Conservation (phyloP, 352 stramenopile genomes). For the Phytophthora cactorum region DNA sequence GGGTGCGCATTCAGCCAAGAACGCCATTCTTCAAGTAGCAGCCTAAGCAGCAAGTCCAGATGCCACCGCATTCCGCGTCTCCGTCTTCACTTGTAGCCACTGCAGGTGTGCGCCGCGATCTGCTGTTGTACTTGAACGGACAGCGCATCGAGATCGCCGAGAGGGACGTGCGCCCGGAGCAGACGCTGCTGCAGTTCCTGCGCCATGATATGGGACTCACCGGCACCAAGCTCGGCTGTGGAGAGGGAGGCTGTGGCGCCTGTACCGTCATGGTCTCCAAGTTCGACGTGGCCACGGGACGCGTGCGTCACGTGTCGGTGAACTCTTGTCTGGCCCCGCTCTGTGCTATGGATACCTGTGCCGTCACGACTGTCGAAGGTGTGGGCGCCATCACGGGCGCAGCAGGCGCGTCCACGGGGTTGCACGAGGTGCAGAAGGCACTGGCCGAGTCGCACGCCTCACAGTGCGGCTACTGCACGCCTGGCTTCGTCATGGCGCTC, state of each 20-base stretch:
- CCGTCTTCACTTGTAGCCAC: slow-evolving; percentile 3
- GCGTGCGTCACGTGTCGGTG: slow-evolving; percentile 75
- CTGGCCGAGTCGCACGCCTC: slow-evolving; percentile 94
- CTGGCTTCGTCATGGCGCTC: slow-evolving; percentile 88
- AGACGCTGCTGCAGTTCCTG: slow-evolving; percentile 88
- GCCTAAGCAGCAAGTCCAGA: slow-evolving; percentile 1
- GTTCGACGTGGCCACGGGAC: slow-evolving; percentile 50
- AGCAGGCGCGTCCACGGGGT: slow-evolving; percentile 36
- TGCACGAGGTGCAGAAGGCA: slow-evolving; percentile 86
- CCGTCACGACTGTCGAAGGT: slow-evolving; percentile 90
- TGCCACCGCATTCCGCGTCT: slow-evolving; percentile 19
- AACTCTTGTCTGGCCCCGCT: slow-evolving; percentile 90
- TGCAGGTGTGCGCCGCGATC: slow-evolving; percentile 43
- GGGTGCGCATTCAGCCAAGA: not conserved
- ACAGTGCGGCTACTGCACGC: slow-evolving; percentile 95
- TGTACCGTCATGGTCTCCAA: slow-evolving; percentile 95
- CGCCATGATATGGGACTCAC: slow-evolving; percentile 73
- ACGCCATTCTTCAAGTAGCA: slow-evolving; percentile 25
- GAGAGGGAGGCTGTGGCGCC: slow-evolving; percentile 95
- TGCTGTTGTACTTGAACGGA: slow-evolving; percentile 85
- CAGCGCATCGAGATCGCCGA: slow-evolving; percentile 55
- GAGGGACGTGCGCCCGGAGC: slow-evolving; percentile 64
- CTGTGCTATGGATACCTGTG: slow-evolving; percentile 82
- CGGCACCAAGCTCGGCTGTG: slow-evolving; percentile 92
- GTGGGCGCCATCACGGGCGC: slow-evolving; percentile 49